phyloP scores from a whole-genome alignment of 2,329 filamentous ascomycete species.

The Parasarocladium wereldwijsianum region DNA sequence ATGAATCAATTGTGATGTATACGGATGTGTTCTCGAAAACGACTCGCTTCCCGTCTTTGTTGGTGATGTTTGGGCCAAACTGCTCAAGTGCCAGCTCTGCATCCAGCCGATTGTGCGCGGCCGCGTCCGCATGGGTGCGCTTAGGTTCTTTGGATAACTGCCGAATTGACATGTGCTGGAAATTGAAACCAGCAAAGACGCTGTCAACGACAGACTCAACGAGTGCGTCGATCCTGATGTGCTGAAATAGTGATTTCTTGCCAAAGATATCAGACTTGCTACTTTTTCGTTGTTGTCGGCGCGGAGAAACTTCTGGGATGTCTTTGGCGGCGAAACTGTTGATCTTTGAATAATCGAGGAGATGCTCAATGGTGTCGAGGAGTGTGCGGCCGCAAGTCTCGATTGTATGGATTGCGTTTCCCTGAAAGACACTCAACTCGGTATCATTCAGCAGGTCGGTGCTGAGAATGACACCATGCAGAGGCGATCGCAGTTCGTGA shows the following conservation, averaged over 20 bases:
- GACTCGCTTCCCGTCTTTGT: not conserved
- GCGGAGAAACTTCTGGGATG: conserved; percentile 9
- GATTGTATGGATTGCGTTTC: conserved; percentile 28
- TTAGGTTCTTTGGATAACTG: not conserved
- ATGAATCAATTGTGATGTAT: conserved; percentile 32
- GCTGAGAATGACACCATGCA: conserved; percentile 41
- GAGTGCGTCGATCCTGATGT: conserved; percentile 13
- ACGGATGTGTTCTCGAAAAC: conserved; percentile 22
- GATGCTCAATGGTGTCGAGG: conserved; percentile 33
- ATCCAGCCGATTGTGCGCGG: not conserved
- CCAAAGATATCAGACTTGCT: too few species aligned
- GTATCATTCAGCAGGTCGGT: conserved; percentile 33
- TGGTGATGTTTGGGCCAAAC: not conserved
- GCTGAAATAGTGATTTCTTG: conserved; percentile 6
- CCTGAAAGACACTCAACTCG: conserved; percentile 20
- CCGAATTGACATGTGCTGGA: conserved; percentile 12
- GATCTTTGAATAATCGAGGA: conserved; percentile 28
- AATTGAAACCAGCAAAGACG: conserved; percentile 21
- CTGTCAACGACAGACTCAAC: conserved; percentile 24
- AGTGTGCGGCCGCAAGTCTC: conserved; percentile 31
- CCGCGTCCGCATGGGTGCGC: not conserved
- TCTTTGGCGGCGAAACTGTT: conserved; percentile 13
- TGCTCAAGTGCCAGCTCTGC: not conserved
- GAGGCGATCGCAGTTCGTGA: conserved; percentile 39
- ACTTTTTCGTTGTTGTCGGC: conserved; percentile 1